Base-by-base conservation (phyloP, 495 filamentous ascomycete species). In the Penicillium arizonense region DNA sequence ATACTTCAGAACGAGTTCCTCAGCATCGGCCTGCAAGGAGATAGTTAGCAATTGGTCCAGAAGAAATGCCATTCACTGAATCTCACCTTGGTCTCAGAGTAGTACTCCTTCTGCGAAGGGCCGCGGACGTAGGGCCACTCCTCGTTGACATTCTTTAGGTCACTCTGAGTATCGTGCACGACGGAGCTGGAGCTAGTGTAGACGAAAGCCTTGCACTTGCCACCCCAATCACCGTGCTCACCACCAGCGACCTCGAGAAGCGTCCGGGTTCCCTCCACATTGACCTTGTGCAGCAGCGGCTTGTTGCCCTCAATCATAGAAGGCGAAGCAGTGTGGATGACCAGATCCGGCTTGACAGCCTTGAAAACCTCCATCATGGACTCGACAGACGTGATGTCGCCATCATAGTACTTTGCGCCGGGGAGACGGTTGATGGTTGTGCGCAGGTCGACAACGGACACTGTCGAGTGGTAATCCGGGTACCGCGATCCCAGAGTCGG, bases 301-400 rank as follows among this genome's bases (percentile, higher is more conserved):
- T 77, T 75, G 38, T 69, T 74, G 2, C 64, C 67, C 7, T 84
- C 86, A 16, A 74, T 46, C 5, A 82, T 76, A 5, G 81, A 73
- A 3, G 90, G 89, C 4, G 87, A 88, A n/a, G 93, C 95, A 10
- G 94, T 97, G 72, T 99, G 91, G 56, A 97, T 94, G 36, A 99
- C 87, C 10, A 94, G 83, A 58, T 90, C 84, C n/a, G 95, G 91
- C 69, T 84, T 86, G 37, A 86, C 75, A 45, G 81, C 79, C 13
- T 77, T 63, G 67, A 97, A 87, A 10, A 95, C 74, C 11, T 72
- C 67, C 47, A 85, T 67, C 61, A 96, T 78, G 47, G 77, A 76
- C 44, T 77, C 78, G 45, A 73, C 70, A 38, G 89, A 86, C 34
- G 91, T 96, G 68, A 99, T 91, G 67, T 97, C 93, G 63, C 85